Evolutionary conservation across 768 basidiomycete species (phyloP), one percentile per base, ranked within the genome.

Genomic region (Mycena indigotica): DNA sequence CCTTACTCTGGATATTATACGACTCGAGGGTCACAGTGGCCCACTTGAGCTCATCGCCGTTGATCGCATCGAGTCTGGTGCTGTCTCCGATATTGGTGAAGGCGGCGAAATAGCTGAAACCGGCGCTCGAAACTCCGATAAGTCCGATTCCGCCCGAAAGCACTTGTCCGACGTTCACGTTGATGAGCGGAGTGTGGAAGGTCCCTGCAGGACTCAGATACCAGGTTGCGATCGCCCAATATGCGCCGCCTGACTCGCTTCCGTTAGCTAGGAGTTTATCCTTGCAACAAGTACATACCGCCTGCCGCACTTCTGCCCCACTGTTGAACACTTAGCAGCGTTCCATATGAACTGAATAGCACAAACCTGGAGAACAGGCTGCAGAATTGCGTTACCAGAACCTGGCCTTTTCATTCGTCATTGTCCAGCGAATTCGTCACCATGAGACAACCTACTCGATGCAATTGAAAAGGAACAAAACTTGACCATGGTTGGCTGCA

Each of bases 401-500:
- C 26, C 41, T 17, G 35, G 35, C 35, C 35, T 38, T 10, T n/a
- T n/a, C 10, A n/a, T n/a, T n/a, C n/a, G n/a, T n/a, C n/a, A n/a
- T n/a, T n/a, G n/a, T n/a, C n/a, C n/a, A 38, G 35, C 10, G n/a
- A 38, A 38, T n/a, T n/a, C 35, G n/a, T 38, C 35, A 38, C 12
- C n/a, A 38, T 38, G 12, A 23, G 21, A 45, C 41, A 45, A 45
- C 21, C 10, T 8, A 21, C 41, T 21, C 41, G 21, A 21, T 12
- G 41, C 41, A n/a, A 8, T 61, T 57, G 56, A 57, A 61, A 25
- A 61, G 48, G 52, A 57, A 57, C 48, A 57, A 24, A 1, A 53
- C 50, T 45, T 61, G 60, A 1, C 52, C 46, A n/a, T 26, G 19
- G 38, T 49, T 28, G 4, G 17, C 28, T 23, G 48, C 32, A 3